phyloP scores from a whole-genome alignment of 1,284 basidiomycete species.

The Naganishia albida region DNA sequence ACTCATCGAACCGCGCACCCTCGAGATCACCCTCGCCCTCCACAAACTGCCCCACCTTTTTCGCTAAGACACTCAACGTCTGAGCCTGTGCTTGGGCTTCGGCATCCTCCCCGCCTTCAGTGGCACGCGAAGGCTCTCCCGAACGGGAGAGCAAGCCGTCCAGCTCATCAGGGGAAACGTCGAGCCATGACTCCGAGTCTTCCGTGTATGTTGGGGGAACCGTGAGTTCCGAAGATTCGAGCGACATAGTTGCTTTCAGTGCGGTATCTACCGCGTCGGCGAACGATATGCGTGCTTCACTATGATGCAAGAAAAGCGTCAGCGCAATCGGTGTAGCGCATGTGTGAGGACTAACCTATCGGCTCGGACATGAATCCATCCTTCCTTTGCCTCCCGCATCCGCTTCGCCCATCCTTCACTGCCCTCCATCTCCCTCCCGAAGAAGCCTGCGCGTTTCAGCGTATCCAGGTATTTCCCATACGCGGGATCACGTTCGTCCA shows the following conservation, averaged over 20 bases:
- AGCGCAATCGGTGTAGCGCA: too few species aligned
- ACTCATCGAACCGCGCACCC: constrained; percentile 87
- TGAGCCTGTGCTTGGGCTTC: constrained; percentile 63
- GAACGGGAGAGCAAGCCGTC: constrained; percentile 46
- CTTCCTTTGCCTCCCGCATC: constrained; percentile 68
- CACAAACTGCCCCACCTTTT: constrained; percentile 81
- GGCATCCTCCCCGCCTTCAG: constrained; percentile 56
- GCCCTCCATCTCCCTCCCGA: constrained; percentile 70
- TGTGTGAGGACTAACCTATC: constrained; percentile 69
- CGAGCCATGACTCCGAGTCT: constrained; percentile 50
- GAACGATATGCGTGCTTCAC: constrained; percentile 67
- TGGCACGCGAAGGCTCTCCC: constrained; percentile 10
- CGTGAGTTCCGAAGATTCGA: constrained; percentile 31
- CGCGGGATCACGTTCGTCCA: constrained; percentile 35
- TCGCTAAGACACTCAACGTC: constrained; percentile 71
- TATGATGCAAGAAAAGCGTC: constrained; percentile 42
- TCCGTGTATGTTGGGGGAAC: constrained; percentile 36
- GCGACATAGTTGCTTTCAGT: constrained; percentile 48
- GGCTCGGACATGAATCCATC: constrained; percentile 65
- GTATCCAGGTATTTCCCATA: constrained; percentile 63
- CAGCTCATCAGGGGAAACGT: constrained; percentile 51
- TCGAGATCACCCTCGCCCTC: constrained; percentile 82
- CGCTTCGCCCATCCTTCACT: constrained; percentile 71
- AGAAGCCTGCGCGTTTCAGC: constrained; percentile 68
- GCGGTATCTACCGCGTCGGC: constrained; percentile 69